Percentiles rank a stretch among this genome's conserved stretches.
Conservation (phyloP, 78 protist genomes). For the Dictyostelium intermedium region DNA sequence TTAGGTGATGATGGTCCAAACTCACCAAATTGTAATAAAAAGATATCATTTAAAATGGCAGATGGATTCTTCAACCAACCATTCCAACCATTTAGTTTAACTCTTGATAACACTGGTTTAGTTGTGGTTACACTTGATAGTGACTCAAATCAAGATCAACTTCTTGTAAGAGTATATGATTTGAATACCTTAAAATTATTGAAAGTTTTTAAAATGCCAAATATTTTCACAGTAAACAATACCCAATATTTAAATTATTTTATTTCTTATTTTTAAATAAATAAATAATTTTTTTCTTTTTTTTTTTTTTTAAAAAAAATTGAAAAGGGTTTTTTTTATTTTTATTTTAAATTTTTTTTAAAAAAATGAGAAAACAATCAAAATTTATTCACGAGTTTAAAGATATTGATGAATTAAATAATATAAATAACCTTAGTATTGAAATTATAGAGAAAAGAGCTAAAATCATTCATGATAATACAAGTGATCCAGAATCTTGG, state of each 20-base stretch:
- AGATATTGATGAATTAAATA: constrained; percentile 24
- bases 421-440: constrained; percentile 8
- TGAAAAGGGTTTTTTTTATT: not conserved
- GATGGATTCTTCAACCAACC: not conserved
- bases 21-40: not conserved
- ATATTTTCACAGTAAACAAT: too few relatives aligned
- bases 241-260: not conserved
- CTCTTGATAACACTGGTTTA: not conserved
- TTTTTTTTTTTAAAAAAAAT: too few relatives aligned
- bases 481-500: constrained; percentile 28
- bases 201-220: too few relatives aligned
- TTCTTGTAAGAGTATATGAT: not conserved
- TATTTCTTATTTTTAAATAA: not conserved
- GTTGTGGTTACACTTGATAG: too few relatives aligned
- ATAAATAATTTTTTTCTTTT: not conserved
- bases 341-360: not conserved
- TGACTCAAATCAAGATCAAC: not conserved
- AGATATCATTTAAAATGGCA: not conserved
- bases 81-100: not conserved
- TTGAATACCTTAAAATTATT: not conserved
- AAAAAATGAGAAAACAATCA: not conserved
- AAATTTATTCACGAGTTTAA: not conserved
- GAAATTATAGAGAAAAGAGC: constrained; percentile 41
- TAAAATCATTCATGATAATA: constrained; percentile 28
- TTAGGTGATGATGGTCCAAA: not conserved